Conservation (phyloP, 129 eudicot species). For the Dittrichia graveolens region DNA sequence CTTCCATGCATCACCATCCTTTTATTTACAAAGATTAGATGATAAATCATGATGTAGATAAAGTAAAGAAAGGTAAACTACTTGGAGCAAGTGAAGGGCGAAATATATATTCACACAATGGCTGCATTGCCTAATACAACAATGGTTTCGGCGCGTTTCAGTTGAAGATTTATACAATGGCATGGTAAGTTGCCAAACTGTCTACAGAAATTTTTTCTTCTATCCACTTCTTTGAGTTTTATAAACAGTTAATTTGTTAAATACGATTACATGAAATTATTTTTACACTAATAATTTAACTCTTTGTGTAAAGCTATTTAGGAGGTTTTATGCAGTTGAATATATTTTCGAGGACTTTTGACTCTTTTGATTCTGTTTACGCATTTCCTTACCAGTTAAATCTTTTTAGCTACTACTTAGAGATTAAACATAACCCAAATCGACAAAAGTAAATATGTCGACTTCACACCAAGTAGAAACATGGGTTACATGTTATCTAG, state of each 20-base stretch:
- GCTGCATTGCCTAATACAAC: constrained; percentile 7
- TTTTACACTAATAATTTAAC: neutral
- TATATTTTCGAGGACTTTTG: no score
- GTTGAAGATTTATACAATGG: neutral
- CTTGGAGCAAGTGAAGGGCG: constrained; percentile 18
- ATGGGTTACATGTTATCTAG: no score
- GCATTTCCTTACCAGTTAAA: no score
- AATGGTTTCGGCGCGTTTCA: neutral
- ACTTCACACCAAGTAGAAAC: no score
- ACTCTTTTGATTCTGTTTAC: no score
- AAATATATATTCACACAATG: constrained; percentile 5
- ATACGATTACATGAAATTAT: neutral
- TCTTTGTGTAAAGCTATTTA: no score
- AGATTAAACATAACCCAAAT: no score
- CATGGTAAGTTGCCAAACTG: constrained; percentile 10
- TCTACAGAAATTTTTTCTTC: neutral
- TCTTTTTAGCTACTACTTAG: no score
- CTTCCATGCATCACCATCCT: no score
- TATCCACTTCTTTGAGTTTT: neutral
- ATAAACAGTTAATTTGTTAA: neutral
- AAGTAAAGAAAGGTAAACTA: neutral
- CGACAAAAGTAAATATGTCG: no score
- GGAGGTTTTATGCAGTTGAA: neutral
- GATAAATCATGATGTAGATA: no score
- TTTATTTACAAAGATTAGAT: no score